Base-by-base conservation (phyloP, 768 basidiomycete species). In the Arthromyces matolae region DNA sequence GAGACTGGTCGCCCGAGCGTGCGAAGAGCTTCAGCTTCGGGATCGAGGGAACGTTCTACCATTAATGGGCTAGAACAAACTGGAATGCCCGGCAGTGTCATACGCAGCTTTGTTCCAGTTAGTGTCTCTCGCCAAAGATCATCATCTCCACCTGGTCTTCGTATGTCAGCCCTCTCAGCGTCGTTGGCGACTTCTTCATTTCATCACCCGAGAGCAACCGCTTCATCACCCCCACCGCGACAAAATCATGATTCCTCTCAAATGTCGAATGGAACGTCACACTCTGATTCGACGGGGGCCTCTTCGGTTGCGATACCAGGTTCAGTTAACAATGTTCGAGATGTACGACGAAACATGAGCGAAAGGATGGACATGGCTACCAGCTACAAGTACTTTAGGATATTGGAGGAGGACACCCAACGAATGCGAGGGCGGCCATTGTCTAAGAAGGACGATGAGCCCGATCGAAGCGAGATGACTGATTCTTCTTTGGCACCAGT, bases 141-240 rank as follows among this genome's bases (percentile, higher is more conserved):
- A n/a, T 59, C 58, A 3, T 59, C 74, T 27, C 60, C 76, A 5
- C 62, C 70, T 22, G 57, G 64, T 22, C 68, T 73, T 24, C 69
- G 71, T 41, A 51, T 73, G 25, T 89, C 86, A 43, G 79, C 82
- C 5, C 76, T 89, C 34, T 88, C 86, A 16, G 79, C 78, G n/a
- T 87, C 86, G 27, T 69, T 89, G 35, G 80, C 74, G 5, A 77
- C 76, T 18, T 73, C 83, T 16, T 66, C 68, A 13, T 80, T 86
- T 54, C 75, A 84, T 49, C 70, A 79, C 55, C 76, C 79, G 4
- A 73, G 64, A 47, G 68, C 52, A 36, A 60, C 59, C 18, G 55
- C 43, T 16, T 29, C 52, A 7, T 52, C 61, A 10, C 53, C 57
- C 40, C 50, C 43, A 12, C 28, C 45, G 33, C 25, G 41, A 27